These are phyloP conservation scores for Aspergillus piperis DNA, from an alignment of 2,329 filamentous ascomycete genomes.

Conservation along the genomic window DNA sequence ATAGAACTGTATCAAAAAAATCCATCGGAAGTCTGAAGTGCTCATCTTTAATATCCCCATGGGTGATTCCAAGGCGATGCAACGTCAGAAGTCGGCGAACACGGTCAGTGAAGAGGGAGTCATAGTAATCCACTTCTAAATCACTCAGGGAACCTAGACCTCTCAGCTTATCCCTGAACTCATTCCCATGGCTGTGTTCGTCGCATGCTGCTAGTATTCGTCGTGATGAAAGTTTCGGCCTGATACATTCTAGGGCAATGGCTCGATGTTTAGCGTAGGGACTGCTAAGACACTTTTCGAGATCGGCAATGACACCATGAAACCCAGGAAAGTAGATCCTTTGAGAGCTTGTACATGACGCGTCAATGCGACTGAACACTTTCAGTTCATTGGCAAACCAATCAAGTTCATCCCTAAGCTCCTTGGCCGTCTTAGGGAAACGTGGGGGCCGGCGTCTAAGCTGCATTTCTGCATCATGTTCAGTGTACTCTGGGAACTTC, in stretches of 20 bases:
- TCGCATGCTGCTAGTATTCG: not conserved
- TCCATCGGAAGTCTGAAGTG: slow-evolving; percentile 18
- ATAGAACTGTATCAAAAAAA: slow-evolving; percentile 18
- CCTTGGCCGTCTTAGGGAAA: not conserved
- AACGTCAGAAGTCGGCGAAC: slow-evolving; percentile 12
- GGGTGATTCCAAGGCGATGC: slow-evolving; percentile 15
- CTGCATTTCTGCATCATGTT: not conserved
- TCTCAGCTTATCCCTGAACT: not conserved
- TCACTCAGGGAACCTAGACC: not conserved
- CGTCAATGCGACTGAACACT: slow-evolving; percentile 2
- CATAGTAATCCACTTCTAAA: slow-evolving; percentile 14
- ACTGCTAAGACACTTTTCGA: not conserved
- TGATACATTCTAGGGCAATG: slow-evolving; percentile 1
- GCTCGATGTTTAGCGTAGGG: not conserved
- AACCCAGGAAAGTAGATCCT: slow-evolving; percentile 7
- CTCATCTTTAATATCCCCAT: slow-evolving; percentile 18
- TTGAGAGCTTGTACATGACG: slow-evolving; percentile 4
- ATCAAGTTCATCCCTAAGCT: not conserved
- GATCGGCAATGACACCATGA: slow-evolving; percentile 5
- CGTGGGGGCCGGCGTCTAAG: not conserved
- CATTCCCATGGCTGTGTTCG: not conserved
- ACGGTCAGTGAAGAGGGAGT: slow-evolving; percentile 10
- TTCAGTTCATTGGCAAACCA: not conserved
- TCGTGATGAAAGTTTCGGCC: slow-evolving; percentile 7
- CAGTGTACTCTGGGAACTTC: not conserved